Conservation (phyloP, 768 basidiomycete species). For the Tylopilus subfusipes region DNA sequence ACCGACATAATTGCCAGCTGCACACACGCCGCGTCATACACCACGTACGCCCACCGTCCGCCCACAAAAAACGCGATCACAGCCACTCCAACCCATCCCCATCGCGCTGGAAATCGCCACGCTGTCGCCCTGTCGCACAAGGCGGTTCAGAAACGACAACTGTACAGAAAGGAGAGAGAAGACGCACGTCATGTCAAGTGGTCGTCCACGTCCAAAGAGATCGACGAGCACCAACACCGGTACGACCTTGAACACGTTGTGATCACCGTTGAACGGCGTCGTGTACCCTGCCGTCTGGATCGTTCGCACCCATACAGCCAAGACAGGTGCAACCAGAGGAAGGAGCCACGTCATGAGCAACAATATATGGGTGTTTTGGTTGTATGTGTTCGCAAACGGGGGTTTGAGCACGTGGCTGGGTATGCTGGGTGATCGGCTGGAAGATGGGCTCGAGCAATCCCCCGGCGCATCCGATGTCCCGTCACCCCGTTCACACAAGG, state of each 20-base stretch:
- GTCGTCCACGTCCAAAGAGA: conserved; percentile 49
- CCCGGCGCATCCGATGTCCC: conserved; percentile 1
- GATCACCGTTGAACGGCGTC: conserved; percentile 80
- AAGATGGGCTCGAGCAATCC: background rate
- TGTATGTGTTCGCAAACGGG: conserved; percentile 30
- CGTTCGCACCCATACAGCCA: conserved; percentile 89
- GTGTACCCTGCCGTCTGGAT: conserved; percentile 73
- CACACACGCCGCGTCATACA: conserved; percentile 60
- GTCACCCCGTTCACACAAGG: conserved; percentile 5
- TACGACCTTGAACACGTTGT: conserved; percentile 60
- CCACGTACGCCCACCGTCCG: conserved; percentile 58
- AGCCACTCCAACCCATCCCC: conserved; percentile 51
- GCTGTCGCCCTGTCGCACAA: conserved; percentile 3
- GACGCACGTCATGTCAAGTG: conserved; percentile 42
- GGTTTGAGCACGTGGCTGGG: background rate
- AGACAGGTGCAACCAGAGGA: conserved; percentile 70
- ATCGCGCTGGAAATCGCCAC: conserved; percentile 36
- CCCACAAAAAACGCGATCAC: conserved; percentile 61
- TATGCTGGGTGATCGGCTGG: background rate
- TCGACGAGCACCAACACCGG: conserved; percentile 67
- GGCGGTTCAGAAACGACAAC: background rate
- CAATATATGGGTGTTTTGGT: conserved; percentile 59
- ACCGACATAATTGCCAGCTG: conserved; percentile 14
- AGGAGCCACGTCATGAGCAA: conserved; percentile 79
- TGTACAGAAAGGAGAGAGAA: background rate